Percentiles rank a stretch among this genome's conserved stretches.
Evolutionary conservation across 768 basidiomycete species (phyloP).

Genomic region (Leccinum boreale): DNA sequence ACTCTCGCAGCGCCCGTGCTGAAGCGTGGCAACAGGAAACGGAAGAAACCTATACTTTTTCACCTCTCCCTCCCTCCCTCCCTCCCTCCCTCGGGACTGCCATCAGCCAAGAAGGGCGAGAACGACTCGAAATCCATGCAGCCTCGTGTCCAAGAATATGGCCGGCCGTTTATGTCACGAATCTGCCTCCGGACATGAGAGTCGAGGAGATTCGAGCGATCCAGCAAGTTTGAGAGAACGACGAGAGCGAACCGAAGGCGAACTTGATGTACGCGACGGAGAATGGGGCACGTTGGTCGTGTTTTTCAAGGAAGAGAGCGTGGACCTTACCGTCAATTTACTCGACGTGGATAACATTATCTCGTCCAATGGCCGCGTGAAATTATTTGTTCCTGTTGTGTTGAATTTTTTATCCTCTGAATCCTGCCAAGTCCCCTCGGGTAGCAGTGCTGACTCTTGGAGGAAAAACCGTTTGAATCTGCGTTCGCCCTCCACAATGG

Average conservation of each 20-base stretch:
- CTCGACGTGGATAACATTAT: too few species aligned
- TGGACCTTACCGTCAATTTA: too few species aligned
- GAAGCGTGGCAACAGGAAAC: constrained; percentile 38
- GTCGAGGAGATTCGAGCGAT: constrained; percentile 51
- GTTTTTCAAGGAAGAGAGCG: too few species aligned
- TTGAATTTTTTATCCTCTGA: too few species aligned
- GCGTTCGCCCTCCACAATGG: too few species aligned
- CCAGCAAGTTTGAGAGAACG: constrained; percentile 59
- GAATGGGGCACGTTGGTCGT: constrained; percentile 39
- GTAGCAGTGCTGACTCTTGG: too few species aligned
- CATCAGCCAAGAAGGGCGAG: constrained; percentile 68
- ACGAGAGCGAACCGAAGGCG: constrained; percentile 82
- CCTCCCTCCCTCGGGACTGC: constrained; percentile 35
- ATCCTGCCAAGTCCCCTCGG: too few species aligned
- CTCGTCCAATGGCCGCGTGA: too few species aligned
- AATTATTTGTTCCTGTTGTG: too few species aligned
- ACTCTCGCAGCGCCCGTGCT: too few species aligned
- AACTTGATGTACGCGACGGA: constrained; percentile 94
- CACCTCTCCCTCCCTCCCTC: constrained; percentile 35
- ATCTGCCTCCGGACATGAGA: constrained; percentile 47
- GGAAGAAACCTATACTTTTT: constrained; percentile 57
- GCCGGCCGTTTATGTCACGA: constrained; percentile 77
- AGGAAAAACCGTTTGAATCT: too few species aligned
- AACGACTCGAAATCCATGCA: constrained; percentile 45
- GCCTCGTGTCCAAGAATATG: constrained; percentile 78